Conservation (phyloP, 495 filamentous ascomycete genomes). For the Jackrogersella multiformis region DNA sequence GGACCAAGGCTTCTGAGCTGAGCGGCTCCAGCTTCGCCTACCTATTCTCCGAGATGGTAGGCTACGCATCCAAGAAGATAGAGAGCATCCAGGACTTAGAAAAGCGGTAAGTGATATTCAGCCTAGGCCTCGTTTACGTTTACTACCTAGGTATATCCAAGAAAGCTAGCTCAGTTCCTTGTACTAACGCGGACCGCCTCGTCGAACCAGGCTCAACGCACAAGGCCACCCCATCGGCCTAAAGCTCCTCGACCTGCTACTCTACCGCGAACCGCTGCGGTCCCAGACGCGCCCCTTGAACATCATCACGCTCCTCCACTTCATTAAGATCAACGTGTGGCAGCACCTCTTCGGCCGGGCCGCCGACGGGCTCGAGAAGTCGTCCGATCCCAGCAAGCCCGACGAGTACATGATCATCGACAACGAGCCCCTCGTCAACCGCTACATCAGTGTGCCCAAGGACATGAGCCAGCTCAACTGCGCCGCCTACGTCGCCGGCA, state of each 20-base stretch:
- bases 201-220: slow-evolving; percentile 74
- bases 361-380: slow-evolving; percentile 91
- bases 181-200: slow-evolving; percentile 2
- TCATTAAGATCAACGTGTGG: slow-evolving; percentile 92
- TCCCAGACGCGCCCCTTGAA: slow-evolving; percentile 81
- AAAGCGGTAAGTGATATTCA: slow-evolving; percentile 69
- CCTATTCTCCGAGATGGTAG: slow-evolving; percentile 96
- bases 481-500: slow-evolving; percentile 92
- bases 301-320: slow-evolving; percentile 91
- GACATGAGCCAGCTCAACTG: slow-evolving; percentile 98
- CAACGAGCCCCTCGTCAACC: slow-evolving; percentile 94
- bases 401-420: slow-evolving; percentile 99
- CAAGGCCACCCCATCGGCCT: slow-evolving; percentile 96
- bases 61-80: slow-evolving; percentile 89
- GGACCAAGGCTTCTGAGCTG: slow-evolving; percentile 83
- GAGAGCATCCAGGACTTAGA: slow-evolving; percentile 94
- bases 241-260: slow-evolving; percentile 92
- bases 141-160: not conserved
- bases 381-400: slow-evolving; percentile 76
- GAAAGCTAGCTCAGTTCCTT: not conserved
- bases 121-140: not conserved
- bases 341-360: slow-evolving; percentile 88
- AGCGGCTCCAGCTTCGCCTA: slow-evolving; percentile 95
- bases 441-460: slow-evolving; percentile 87
- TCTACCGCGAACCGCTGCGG: slow-evolving; percentile 76